These are phyloP conservation scores for Ocimum tenuiflorum DNA, from an alignment of 257 asterid species.

Conservation along the genomic window DNA sequence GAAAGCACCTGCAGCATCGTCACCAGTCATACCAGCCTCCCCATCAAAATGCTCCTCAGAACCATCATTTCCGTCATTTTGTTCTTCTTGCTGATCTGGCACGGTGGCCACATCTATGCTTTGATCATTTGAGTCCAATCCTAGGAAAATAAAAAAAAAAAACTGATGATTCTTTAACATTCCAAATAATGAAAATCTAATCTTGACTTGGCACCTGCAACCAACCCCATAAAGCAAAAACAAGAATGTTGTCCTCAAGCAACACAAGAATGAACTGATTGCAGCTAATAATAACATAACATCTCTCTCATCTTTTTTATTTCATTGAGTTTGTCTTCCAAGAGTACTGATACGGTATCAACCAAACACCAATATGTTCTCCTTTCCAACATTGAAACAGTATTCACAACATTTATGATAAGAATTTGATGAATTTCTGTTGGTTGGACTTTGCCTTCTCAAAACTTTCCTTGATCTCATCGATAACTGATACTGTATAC, in stretches of 20 bases:
- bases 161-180: background rate
- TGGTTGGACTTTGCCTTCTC: too few relatives aligned
- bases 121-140: slow-evolving; percentile 26
- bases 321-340: background rate
- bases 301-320: background rate
- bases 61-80: slow-evolving; percentile 28
- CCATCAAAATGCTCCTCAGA: slow-evolving; percentile 25
- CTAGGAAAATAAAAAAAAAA: slow-evolving; percentile 17
- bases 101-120: slow-evolving; percentile 14
- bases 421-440: too few relatives aligned
- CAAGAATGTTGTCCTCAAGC: background rate
- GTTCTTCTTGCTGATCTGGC: slow-evolving; percentile 29
- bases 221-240: background rate
- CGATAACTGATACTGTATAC: too few relatives aligned
- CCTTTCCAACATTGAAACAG: too few relatives aligned
- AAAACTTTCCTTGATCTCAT: too few relatives aligned
- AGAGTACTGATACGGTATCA: background rate
- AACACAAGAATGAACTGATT: background rate
- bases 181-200: background rate
- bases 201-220: background rate
- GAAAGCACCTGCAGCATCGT: slow-evolving; percentile 22
- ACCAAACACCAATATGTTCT: too few relatives aligned
- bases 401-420: too few relatives aligned
- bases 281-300: background rate
- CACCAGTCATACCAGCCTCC: slow-evolving; percentile 36